Percentiles rank a stretch among this genome's conserved stretches.
Evolutionary conservation across 768 basidiomycete species (phyloP).

Genomic region (Collybia sordida): DNA sequence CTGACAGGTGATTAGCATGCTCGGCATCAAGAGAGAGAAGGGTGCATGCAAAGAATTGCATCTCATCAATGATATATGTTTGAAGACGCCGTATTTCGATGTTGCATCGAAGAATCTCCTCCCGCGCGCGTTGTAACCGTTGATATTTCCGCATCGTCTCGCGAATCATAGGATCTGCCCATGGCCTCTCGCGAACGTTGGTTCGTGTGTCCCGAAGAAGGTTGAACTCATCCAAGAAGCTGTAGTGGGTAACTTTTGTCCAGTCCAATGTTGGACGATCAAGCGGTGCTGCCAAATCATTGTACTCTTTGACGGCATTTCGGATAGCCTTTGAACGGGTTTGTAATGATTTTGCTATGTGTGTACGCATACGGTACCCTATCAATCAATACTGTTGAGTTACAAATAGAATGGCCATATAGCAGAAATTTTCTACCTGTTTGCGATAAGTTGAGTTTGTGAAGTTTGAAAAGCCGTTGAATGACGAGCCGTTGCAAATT

Average conservation of each 20-base stretch:
- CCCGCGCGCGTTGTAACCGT: constrained; percentile 1
- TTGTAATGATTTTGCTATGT: constrained; percentile 33
- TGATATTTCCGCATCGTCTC: constrained; percentile 1
- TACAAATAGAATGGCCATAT: background rate
- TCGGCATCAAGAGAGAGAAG: too few relatives aligned
- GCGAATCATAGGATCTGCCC: background rate
- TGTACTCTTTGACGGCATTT: constrained; percentile 29
- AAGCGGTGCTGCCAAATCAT: constrained; percentile 19
- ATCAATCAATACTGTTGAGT: background rate
- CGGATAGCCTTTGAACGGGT: constrained; percentile 27
- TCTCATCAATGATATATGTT: constrained; percentile 3
- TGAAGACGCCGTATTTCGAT: constrained; percentile 1
- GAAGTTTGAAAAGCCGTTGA: constrained; percentile 35
- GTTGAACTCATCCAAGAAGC: constrained; percentile 2
- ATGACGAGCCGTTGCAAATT: constrained; percentile 31
- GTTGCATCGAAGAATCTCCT: constrained; percentile 1
- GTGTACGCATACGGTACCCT: constrained; percentile 33
- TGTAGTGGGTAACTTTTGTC: constrained; percentile 1
- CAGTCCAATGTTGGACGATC: background rate
- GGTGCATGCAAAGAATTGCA: too few relatives aligned
- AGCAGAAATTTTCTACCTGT: constrained; percentile 26
- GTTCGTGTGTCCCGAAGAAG: constrained; percentile 1
- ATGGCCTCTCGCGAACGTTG: background rate
- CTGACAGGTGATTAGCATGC: too few relatives aligned
- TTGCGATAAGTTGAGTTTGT: constrained; percentile 31